Evolutionary conservation across 345 rosid species (phyloP), one percentile per base, ranked within the genome.

Genomic region (Aquilaria sinensis): DNA sequence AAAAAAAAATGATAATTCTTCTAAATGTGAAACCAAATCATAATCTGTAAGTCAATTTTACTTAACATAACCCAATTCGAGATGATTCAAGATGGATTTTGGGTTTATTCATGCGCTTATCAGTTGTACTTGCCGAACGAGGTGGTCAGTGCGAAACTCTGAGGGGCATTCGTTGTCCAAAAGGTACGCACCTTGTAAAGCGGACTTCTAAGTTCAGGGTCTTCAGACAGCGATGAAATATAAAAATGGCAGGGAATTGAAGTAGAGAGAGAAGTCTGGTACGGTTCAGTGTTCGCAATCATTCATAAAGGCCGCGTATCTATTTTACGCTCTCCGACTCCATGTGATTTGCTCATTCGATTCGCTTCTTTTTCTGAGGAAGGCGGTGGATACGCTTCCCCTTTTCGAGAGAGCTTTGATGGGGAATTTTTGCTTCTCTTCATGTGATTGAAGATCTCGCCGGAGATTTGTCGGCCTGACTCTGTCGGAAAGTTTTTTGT

Each of bases 261-360:
- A 60, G n/a, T 6, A 2, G 34, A 30, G 47, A 31, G 31, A 31
- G 15, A 31, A 31, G 4, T 10, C 10, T 16, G 32, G 14, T 7
- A 46, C 41, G 31, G 33, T 13, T 60, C 53, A 37, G 43, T 37
- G 5, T 37, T 60, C 30, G 23, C 51, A 47, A 3, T 48, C 45
- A 47, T 41, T 6, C 47, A 12, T 9, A 60, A 13, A 60, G 47
- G n/a, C 43, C 43, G 43, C 43, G 43, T 37, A 9, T 37, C 43
- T 37, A 11, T 13, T 30, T 47, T 60, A 43, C 41, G 6, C n/a
- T 31, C 12, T 15, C 51, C 13, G 43, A 1, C 32, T 9, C 64
- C 64, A 48, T 48, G 64, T 60, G 63, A 60, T 60, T 47, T 31
- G 51, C 15, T 31, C 41, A 30, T 12, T 47, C 30, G 53, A 60